Conservation (phyloP, 768 basidiomycete species). For the Zangia roseola region DNA sequence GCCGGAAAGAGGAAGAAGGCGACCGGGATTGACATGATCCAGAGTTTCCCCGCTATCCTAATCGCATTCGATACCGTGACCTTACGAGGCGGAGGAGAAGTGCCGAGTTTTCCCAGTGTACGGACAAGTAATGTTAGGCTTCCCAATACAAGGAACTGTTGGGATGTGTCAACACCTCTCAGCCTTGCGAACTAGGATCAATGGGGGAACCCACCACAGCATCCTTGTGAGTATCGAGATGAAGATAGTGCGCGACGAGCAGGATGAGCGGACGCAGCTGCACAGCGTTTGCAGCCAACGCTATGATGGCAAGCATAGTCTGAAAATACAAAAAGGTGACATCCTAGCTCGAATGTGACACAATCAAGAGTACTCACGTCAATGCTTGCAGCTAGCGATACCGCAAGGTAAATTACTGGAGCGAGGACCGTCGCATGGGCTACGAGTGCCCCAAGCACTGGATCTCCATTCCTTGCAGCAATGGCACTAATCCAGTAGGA, state of each 20-base stretch:
- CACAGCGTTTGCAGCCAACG: slow-evolving; percentile 25
- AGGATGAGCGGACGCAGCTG: slow-evolving; percentile 26
- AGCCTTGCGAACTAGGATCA: not conserved
- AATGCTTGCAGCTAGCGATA: slow-evolving; percentile 43
- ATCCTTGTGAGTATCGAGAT: slow-evolving; percentile 20
- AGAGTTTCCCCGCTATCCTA: slow-evolving; percentile 3
- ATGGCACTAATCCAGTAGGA: slow-evolving; percentile 65
- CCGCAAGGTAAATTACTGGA: slow-evolving; percentile 54
- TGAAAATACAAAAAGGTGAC: slow-evolving; percentile 1
- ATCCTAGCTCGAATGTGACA: not conserved
- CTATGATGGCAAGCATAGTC: slow-evolving; percentile 23
- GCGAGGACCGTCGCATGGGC: slow-evolving; percentile 57
- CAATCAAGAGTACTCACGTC: slow-evolving; percentile 35
- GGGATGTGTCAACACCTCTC: not conserved
- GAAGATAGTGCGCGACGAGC: slow-evolving; percentile 11
- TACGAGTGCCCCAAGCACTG: slow-evolving; percentile 55
- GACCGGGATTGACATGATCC: slow-evolving; percentile 21
- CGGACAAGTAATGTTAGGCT: slow-evolving; percentile 14
- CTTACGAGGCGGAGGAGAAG: not conserved
- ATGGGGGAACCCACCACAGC: slow-evolving; percentile 16
- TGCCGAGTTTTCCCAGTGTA: slow-evolving; percentile 3
- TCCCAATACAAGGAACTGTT: slow-evolving; percentile 27
- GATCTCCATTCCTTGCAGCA: slow-evolving; percentile 52
- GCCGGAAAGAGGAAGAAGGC: slow-evolving; percentile 39
- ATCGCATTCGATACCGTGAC: not conserved